Conservation (phyloP, 257 asterid species). For the Penstemon newberryi region DNA sequence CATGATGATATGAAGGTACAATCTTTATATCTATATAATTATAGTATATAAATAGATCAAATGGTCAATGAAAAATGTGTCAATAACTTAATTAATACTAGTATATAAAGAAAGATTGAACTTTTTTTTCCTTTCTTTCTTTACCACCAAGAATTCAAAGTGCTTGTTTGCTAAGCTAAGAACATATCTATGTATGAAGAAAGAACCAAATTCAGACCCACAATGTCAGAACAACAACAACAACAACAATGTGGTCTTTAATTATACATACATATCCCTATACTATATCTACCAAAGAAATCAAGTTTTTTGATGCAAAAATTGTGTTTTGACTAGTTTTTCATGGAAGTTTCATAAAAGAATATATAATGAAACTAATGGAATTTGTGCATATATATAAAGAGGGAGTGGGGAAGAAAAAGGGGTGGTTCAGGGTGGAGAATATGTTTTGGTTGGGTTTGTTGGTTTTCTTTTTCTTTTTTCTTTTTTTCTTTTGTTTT, state of each 20-base stretch:
- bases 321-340: slow-evolving; percentile 30
- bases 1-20: slow-evolving; percentile 25
- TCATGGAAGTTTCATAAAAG: slow-evolving; percentile 42
- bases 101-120: not conserved
- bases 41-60: not conserved
- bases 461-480: slow-evolving; percentile 20
- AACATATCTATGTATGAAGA: slow-evolving; percentile 61
- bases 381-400: slow-evolving; percentile 23
- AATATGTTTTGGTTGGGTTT: slow-evolving; percentile 41
- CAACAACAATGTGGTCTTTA: slow-evolving; percentile 32
- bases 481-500: slow-evolving; percentile 2
- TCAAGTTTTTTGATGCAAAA: slow-evolving; percentile 11
- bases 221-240: slow-evolving; percentile 54
- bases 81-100: too few relatives aligned
- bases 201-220: slow-evolving; percentile 75
- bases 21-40: not conserved
- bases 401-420: slow-evolving; percentile 27
- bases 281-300: slow-evolving; percentile 27
- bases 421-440: slow-evolving; percentile 31
- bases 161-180: slow-evolving; percentile 88
- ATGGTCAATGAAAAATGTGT: slow-evolving; percentile 17
- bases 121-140: too few relatives aligned
- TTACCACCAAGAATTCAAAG: slow-evolving; percentile 7
- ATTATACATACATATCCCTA: slow-evolving; percentile 28
- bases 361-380: slow-evolving; percentile 37